Conservation (phyloP, 2,329 filamentous ascomycete genomes). For the Fusarium equiseti region DNA sequence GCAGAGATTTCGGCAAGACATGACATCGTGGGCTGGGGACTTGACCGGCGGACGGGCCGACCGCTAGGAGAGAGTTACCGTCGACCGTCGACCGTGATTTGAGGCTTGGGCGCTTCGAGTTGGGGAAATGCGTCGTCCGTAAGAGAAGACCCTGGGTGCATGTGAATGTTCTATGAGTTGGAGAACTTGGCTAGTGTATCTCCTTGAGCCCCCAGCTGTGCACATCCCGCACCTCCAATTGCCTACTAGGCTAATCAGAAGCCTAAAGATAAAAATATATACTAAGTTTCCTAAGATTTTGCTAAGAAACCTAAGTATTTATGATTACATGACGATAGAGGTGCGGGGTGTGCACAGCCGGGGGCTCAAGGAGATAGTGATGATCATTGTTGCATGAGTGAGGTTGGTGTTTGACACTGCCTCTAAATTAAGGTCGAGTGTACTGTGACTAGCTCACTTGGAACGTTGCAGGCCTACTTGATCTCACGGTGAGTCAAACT, state of each 20-base stretch:
- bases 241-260: neutral
- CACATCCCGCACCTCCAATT: neutral
- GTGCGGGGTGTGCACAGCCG: neutral
- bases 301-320: neutral
- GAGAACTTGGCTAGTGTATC: neutral
- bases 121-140: neutral
- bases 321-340: neutral
- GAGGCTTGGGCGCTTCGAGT: neutral
- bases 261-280: neutral
- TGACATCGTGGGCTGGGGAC: slow-evolving; percentile 3
- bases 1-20: neutral
- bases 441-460: neutral
- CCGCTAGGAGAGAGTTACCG: slow-evolving; percentile 1
- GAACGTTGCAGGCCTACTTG: neutral
- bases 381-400: too few relatives aligned
- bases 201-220: neutral
- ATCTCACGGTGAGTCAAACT: neutral
- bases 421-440: too few relatives aligned
- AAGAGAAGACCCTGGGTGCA: neutral
- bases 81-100: neutral
- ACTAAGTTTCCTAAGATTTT: neutral
- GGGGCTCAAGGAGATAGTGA: neutral
- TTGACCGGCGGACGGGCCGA: slow-evolving; percentile 12
- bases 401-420: too few relatives aligned
- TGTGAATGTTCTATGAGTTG: neutral